Base-by-base conservation (phyloP, 352 stramenopile species). In the Phytopythium oedochilum region DNA sequence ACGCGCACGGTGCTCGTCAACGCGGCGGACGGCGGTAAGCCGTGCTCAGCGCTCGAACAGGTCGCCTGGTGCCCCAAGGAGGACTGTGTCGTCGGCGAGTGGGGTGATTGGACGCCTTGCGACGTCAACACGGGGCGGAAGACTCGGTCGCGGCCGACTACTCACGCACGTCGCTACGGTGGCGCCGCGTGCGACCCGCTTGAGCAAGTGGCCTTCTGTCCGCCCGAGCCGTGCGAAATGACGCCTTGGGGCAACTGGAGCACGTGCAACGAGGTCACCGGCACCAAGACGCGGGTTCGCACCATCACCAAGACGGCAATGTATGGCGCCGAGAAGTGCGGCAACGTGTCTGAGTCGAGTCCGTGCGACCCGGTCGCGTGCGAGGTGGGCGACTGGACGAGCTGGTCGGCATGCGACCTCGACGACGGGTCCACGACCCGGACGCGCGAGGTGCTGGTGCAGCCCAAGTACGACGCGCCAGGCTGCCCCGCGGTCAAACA, bases 31-130 rank as follows among this genome's bases (percentile, higher is more conserved):
- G 66, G 66, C 28, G 78, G 78, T 25, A 60, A 60, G 0, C 45
- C 55, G 22, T 88, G 78, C n/a, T 71, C 71, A 0, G 51, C 40
- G 3, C 58, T 83, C 14, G 43, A 48, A 1, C 71, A 86, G 31
- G 61, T 50, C 18, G 46, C 66, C 12, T 75, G 71, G 15, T 89
- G 78, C 58, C 35, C 63, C 15, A 75, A 71, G 2, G 59, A 83
- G 1, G 48, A 81, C 42, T 89, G 75, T 29, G 53, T 75, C 2
- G 68, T 87, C 5, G 54, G 59, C 7, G 58, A 61, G 18, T 87
- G 57, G 57, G 59, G 53, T 0, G 11, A 45, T 0, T 89, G 72
- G 74, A 70, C 32, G 3, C 53, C 49, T 0, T 89, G 78, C 38
- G 63, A 81, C 40, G 34, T 59, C 6, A 43, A 56, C 14, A 80